Conservation (phyloP, 306 rosid species). For the Canavalia ensiformis region DNA sequence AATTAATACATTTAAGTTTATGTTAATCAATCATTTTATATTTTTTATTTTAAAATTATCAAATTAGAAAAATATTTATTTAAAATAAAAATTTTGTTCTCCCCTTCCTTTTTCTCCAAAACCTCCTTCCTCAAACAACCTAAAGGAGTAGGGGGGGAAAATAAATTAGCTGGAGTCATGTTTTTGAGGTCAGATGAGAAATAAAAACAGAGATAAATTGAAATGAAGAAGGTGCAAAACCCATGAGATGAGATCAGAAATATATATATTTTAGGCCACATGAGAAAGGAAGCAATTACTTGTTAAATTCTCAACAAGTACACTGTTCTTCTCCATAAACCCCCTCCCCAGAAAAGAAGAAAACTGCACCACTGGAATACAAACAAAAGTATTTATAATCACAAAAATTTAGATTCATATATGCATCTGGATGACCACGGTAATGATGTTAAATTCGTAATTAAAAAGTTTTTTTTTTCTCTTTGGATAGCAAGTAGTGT, state of each 20-base stretch:
- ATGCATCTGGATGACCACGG: background rate
- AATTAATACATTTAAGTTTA: too few relatives aligned
- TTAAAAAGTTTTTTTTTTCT: background rate
- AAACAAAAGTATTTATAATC: background rate
- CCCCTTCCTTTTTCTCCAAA: too few relatives aligned
- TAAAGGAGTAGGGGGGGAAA: background rate
- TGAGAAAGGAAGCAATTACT: background rate
- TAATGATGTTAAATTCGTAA: background rate
- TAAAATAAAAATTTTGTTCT: too few relatives aligned
- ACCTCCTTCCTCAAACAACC: too few relatives aligned
- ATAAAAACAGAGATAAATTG: background rate
- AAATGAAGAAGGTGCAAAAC: background rate
- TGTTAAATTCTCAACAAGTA: background rate
- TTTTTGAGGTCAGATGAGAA: slow-evolving; percentile 4
- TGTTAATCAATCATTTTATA: too few relatives aligned
- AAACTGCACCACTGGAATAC: background rate
- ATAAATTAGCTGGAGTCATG: background rate
- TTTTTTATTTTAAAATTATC: too few relatives aligned
- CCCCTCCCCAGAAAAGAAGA: background rate
- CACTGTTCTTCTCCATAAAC: background rate
- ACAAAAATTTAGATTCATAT: too few relatives aligned
- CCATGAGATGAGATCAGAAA: background rate
- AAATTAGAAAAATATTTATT: too few relatives aligned
- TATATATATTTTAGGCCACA: background rate
- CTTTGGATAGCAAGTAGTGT: background rate